Evolutionary conservation across 1,139 yeast genomes (phyloP).

Genomic region (Pichia sp.): DNA sequence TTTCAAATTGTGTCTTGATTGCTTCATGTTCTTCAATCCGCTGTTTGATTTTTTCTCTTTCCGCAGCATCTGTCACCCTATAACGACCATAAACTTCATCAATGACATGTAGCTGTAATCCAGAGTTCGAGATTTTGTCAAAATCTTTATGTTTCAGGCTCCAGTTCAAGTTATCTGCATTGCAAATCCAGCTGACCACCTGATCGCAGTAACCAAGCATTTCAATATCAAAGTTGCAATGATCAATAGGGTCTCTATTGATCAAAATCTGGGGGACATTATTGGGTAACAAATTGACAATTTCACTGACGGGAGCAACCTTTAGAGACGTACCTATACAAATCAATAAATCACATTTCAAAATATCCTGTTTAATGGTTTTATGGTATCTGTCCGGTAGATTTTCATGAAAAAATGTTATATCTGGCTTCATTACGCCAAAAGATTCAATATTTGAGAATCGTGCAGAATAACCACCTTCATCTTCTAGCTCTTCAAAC

Average conservation of each 20-base stretch:
- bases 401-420: conserved; percentile 89
- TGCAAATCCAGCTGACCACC: conserved; percentile 58
- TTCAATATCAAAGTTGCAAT: conserved; percentile 73
- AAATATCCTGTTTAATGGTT: conserved; percentile 47
- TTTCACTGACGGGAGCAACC: conserved; percentile 94
- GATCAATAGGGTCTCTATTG: conserved; percentile 72
- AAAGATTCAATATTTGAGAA: conserved; percentile 33
- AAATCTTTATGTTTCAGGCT: conserved; percentile 47
- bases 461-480: conserved; percentile 24
- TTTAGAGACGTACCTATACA: conserved; percentile 92
- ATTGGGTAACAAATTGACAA: conserved; percentile 66
- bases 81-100: conserved; percentile 27
- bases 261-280: conserved; percentile 77
- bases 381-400: conserved; percentile 71
- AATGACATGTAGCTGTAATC: conserved; percentile 19
- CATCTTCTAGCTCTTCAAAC: conserved; percentile 24
- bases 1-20: too few species aligned
- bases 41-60: conserved; percentile 9
- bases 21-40: too few species aligned
- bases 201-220: conserved; percentile 86
- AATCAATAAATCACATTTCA: conserved; percentile 69
- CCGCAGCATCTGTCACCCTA: conserved; percentile 23
- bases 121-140: conserved; percentile 24
- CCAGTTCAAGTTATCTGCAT: conserved; percentile 54
- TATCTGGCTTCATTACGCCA: conserved; percentile 94